phyloP scores from a whole-genome alignment of 140 eudicot genomes.

The Bidens hawaiensis region DNA sequence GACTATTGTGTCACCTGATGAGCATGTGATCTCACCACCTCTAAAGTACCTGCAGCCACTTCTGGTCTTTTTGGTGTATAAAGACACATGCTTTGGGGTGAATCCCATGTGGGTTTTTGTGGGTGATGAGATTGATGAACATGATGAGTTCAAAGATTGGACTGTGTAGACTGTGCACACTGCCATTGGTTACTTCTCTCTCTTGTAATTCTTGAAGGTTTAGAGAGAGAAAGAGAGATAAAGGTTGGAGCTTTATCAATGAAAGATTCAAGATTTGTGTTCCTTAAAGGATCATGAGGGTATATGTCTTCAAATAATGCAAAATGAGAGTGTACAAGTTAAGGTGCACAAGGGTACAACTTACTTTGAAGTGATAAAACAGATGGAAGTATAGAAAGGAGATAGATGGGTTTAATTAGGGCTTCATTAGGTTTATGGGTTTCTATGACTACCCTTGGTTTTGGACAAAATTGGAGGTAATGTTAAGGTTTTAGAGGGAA shows the following conservation, averaged over 20 bases:
- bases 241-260: constrained; percentile 22
- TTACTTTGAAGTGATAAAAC: constrained; percentile 19
- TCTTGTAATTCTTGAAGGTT: background rate
- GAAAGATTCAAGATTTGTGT: constrained; percentile 23
- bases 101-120: constrained; percentile 66
- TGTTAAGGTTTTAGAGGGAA: constrained; percentile 27
- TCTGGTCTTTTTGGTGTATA: constrained; percentile 30
- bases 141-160: constrained; percentile 54
- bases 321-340: constrained; percentile 4
- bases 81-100: constrained; percentile 52
- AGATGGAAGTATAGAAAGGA: constrained; percentile 19
- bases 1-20: constrained; percentile 68
- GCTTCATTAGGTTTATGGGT: constrained; percentile 32
- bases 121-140: constrained; percentile 69
- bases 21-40: constrained; percentile 46
- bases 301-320: constrained; percentile 3
- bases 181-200: constrained; percentile 45
- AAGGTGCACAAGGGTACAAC: constrained; percentile 3
- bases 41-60: constrained; percentile 1
- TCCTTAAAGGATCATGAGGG: background rate
- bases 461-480: constrained; percentile 48
- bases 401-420: constrained; percentile 21
- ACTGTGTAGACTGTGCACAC: constrained; percentile 46
- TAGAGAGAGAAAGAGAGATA: constrained; percentile 20
- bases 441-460: constrained; percentile 50